Evolutionary conservation across 805 yeast genomes (phyloP), one percentile per base, ranked within the genome.

Genomic region (Soucietia sequanensis): DNA sequence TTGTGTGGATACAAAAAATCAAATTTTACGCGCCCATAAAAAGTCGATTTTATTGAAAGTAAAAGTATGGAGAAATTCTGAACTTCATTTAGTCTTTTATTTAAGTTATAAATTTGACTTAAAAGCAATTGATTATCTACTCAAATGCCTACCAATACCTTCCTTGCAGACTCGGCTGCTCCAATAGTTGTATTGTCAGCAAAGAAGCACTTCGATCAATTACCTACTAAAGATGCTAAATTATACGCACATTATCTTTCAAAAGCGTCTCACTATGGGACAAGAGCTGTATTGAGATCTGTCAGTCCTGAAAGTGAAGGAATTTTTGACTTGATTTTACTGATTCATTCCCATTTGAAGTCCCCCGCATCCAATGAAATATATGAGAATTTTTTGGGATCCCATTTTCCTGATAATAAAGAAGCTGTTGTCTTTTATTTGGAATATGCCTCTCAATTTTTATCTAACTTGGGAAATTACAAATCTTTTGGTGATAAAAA

Each of bases 401-500:
- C 18, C 27, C 52, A 13, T 12, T 27, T 27, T 10, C 24, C 24
- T 26, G 54, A 69, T 13, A 54, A 68, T 7, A 62, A 60, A 10
- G 65, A 63, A 1, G 58, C 56, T 6, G 65, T 67, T 12, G 53
- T 60, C 27, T 54, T 56, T 13, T 85, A 83, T 55, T 63, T 86
- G 56, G 86, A 82, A 52, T 87, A 77, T 56, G 83, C 81, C 20
- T 82, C 88, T 26, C 91, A 84, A 64, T 80, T 84, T 51, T 65
- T 84, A 42, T 68, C 81, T 24, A 84, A 84, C 58, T 67, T 81
- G 56, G 93, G 93, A 46, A 84, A 84, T 52, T 84, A 76, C 63
- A 88, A 83, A 62, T 82, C 93, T 1, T 88, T 88, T 57, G 96
- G 96, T 46, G 96, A 88, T 62, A 77, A 78, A 47, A 88, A 88